phyloP scores from a whole-genome alignment of 2,329 filamentous ascomycete species.

The Fusarium sulawesiense region DNA sequence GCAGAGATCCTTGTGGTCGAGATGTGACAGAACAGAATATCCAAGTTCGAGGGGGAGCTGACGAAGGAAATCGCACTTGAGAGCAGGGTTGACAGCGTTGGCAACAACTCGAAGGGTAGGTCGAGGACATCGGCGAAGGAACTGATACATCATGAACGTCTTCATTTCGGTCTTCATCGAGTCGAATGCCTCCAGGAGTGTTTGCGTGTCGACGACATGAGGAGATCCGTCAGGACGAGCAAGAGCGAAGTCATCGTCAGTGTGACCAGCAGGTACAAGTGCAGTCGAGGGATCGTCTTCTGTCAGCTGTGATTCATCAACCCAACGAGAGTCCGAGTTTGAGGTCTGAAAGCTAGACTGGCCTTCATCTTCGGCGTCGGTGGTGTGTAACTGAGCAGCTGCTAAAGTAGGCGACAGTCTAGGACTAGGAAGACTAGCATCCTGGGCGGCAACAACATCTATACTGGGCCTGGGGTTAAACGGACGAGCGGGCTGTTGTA shows the following conservation, averaged over 20 bases:
- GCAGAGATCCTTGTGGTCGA: conserved; percentile 88
- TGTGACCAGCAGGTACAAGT: conserved; percentile 40
- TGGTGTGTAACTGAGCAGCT: conserved; percentile 67
- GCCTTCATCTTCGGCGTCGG: conserved; percentile 57
- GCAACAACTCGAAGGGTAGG: conserved; percentile 91
- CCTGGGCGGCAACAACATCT: conserved; percentile 79
- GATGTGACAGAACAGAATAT: conserved; percentile 86
- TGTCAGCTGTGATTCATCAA: conserved; percentile 57
- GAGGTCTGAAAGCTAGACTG: conserved; percentile 49
- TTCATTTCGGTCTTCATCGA: conserved; percentile 92
- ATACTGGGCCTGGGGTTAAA: conserved; percentile 65
- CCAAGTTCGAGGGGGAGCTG: conserved; percentile 87
- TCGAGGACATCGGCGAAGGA: conserved; percentile 87
- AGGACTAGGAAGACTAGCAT: conserved; percentile 93
- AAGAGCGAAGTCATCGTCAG: conserved; percentile 44
- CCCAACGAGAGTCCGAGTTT: conserved; percentile 49
- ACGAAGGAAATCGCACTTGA: conserved; percentile 93
- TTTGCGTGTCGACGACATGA: conserved; percentile 80
- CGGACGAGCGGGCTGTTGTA: conserved; percentile 59
- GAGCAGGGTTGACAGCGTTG: conserved; percentile 88
- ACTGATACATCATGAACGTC: conserved; percentile 95
- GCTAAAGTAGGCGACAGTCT: conserved; percentile 92
- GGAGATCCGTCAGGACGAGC: conserved; percentile 44
- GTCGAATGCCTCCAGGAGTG: conserved; percentile 90
- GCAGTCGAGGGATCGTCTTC: conserved; percentile 47